Evolutionary conservation across 2,329 filamentous ascomycete species (phyloP).

Genomic region (Ophiostoma ips): DNA sequence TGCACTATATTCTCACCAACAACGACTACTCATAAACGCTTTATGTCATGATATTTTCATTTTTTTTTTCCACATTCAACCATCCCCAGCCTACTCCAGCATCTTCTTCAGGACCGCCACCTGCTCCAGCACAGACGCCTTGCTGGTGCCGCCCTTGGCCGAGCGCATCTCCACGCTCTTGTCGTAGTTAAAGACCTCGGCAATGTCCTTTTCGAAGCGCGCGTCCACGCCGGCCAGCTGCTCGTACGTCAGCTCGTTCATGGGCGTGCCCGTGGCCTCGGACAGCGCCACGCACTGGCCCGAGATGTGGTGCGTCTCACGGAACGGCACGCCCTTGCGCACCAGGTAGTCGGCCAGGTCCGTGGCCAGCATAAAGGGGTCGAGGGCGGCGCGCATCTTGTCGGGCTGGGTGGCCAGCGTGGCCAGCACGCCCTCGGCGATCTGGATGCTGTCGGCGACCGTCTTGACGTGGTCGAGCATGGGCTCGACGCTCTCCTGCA

Average conservation of each 20-base stretch:
- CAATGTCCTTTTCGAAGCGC: conserved; percentile 58
- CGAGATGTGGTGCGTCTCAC: conserved; percentile 71
- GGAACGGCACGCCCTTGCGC: conserved; percentile 61
- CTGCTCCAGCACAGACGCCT: conserved; percentile 24
- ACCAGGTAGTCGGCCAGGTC: conserved; percentile 56
- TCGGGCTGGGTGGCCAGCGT: conserved; percentile 57
- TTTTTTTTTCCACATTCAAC: no score
- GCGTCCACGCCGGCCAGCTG: conserved; percentile 54
- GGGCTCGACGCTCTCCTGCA: conserved; percentile 81
- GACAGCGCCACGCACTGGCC: conserved; percentile 61
- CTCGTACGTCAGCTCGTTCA: conserved; percentile 55
- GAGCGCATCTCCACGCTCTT: conserved; percentile 66
- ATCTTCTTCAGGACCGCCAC: conserved; percentile 12
- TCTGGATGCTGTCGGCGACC: conserved; percentile 65
- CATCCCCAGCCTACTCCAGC: not conserved
- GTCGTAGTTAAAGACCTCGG: conserved; percentile 65
- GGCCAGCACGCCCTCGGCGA: conserved; percentile 65
- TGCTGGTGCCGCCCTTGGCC: conserved; percentile 67
- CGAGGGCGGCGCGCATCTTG: conserved; percentile 65
- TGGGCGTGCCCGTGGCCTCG: conserved; percentile 51
- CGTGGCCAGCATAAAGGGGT: conserved; percentile 71
- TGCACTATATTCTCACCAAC: no score
- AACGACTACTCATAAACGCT: no score
- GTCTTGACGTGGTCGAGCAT: conserved; percentile 77
- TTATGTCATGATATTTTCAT: no score